Evolutionary conservation across 352 stramenopile species (phyloP).

Genomic region (Globisporangium splendens): DNA sequence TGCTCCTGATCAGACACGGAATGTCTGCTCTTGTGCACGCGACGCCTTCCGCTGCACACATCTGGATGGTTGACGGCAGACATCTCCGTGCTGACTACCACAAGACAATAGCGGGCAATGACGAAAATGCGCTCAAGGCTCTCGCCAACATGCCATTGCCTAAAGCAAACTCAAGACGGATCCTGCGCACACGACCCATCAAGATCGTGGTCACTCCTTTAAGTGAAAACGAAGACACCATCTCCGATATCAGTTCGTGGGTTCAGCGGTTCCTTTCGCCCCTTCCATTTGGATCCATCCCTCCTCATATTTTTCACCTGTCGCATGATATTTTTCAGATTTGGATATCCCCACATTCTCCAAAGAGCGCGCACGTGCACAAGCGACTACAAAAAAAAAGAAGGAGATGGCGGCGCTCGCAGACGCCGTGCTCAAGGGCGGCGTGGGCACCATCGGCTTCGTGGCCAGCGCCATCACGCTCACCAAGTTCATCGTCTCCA

Average conservation of each 20-base stretch:
- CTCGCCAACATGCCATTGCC: no score
- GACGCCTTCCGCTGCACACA: no score
- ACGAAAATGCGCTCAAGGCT: no score
- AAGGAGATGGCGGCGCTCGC: conserved; percentile 44
- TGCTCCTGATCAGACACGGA: no score
- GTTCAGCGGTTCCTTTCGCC: background rate
- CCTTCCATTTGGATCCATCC: background rate
- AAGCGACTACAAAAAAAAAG: background rate
- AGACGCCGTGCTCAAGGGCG: conserved; percentile 66
- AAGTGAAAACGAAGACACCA: background rate
- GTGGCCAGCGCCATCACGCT: conserved; percentile 71
- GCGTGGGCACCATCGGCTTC: conserved; percentile 65
- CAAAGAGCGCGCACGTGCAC: background rate
- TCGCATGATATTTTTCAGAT: background rate
- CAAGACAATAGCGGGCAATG: no score
- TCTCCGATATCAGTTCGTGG: background rate
- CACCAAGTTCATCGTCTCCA: conserved; percentile 77
- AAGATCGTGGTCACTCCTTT: no score
- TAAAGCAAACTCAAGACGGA: no score
- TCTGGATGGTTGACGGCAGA: no score
- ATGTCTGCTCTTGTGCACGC: no score
- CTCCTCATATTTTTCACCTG: background rate
- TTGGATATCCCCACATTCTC: no score
- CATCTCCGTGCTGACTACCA: no score
- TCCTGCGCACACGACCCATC: no score